Base-by-base conservation (phyloP, 169 alveolate species). In the Babesia caballi region DNA sequence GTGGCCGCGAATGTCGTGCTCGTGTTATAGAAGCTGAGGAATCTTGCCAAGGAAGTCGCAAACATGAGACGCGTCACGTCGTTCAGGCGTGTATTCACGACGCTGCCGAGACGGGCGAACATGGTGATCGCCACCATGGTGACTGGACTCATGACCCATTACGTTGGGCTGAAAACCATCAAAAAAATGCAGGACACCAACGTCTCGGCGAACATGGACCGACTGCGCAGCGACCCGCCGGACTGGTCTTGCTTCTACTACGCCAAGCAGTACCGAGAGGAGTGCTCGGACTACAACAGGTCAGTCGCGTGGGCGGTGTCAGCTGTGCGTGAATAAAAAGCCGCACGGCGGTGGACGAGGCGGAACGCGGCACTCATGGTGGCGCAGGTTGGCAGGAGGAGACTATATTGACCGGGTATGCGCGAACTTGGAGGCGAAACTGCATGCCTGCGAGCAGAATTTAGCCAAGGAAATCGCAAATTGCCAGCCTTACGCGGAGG, bases 201-300 rank as follows among this genome's bases (percentile, higher is more conserved):
- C 23, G 38, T 73, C 46, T 36, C 66, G n/a, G 28, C 50, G 11
- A 76, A 66, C 41, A 19, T 76, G 58, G 61, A 76, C 17, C 25
- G 19, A 17, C 11, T 66, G 44, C 38, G 25, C 28, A 57, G 35
- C 12, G 57, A 54, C 40, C 49, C 59, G 21, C 63, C 67, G 19
- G 85, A 86, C 58, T 86, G 90, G 90, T 53, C 80, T n/a, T 86
- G 92, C 57, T 86, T 71, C 65, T 77, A 82, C 75, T 36, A 67
- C 19, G 90, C 92, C 17, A 86, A 66, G 71, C 92, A 86, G 71
- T 86, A 86, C 53, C 90, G 85, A 14, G 85, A 82, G 46, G 92
- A 86, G 56, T 86, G 92, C 27, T 67, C 83, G 6, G 74, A 76
- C 11, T 28, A 50, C 35, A 65, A 65, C 51, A 66, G 80, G 85